Conservation (phyloP, 148 eudicot genomes). For the Vaccinium vitisidaea region DNA sequence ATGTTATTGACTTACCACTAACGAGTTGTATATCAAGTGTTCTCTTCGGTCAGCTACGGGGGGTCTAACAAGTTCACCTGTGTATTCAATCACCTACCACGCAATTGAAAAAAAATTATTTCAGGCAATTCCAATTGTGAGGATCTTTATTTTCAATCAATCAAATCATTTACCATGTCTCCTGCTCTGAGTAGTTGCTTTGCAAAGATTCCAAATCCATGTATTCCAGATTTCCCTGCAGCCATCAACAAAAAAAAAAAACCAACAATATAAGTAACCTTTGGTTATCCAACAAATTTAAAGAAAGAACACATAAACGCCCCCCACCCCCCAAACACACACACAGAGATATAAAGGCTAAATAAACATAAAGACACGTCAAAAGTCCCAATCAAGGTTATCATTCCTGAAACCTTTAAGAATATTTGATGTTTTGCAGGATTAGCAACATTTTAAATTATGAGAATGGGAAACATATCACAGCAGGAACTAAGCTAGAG, state of each 20-base stretch:
- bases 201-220: slow-evolving; percentile 93
- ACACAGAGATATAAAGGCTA: background rate
- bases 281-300: background rate
- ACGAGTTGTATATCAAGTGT: slow-evolving; percentile 76
- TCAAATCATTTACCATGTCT: slow-evolving; percentile 64
- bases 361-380: background rate
- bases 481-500: background rate
- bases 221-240: slow-evolving; percentile 91
- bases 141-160: background rate
- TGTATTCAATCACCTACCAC: slow-evolving; percentile 80
- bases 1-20: slow-evolving; percentile 65
- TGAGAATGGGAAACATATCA: background rate
- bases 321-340: too few relatives aligned
- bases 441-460: background rate
- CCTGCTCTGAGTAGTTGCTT: slow-evolving; percentile 91
- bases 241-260: slow-evolving; percentile 9
- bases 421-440: background rate
- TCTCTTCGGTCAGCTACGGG: slow-evolving; percentile 94
- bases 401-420: background rate
- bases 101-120: slow-evolving; percentile 8
- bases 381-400: background rate
- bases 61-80: slow-evolving; percentile 90
- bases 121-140: background rate
- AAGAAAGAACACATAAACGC: background rate
- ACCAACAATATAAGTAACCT: background rate